A percentile compares a stretch with the other conserved stretches of the same genome.
Conservation (phyloP, 2,329 filamentous ascomycete species). For the Pseudocercospora pini-densiflorae region DNA sequence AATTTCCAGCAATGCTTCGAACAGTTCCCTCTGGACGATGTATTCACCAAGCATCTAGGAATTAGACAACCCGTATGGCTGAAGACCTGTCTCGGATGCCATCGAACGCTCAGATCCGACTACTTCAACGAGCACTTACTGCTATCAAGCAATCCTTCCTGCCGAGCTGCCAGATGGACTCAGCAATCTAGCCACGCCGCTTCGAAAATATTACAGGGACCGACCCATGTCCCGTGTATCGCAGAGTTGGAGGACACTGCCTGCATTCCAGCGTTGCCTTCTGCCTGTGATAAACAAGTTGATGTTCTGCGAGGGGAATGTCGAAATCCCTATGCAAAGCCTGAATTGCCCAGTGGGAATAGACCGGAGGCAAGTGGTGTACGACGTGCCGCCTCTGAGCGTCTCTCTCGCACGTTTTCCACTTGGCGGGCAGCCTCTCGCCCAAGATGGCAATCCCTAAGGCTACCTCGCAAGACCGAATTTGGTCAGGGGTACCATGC, state of each 20-base stretch:
- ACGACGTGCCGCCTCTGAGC: background rate
- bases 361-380: background rate
- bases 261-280: background rate
- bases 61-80: background rate
- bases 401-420: background rate
- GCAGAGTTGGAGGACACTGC: background rate
- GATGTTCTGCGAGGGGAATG: background rate
- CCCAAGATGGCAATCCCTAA: background rate
- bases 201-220: background rate
- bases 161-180: background rate
- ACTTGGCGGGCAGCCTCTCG: background rate
- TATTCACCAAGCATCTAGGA: background rate
- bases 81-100: slow-evolving; percentile 2
- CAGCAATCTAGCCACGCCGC: background rate
- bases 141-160: background rate
- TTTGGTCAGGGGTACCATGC: background rate
- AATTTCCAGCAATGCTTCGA: slow-evolving; percentile 19
- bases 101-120: background rate
- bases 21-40: slow-evolving; percentile 21
- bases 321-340: background rate
- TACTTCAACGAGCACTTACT: background rate
- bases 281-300: background rate
- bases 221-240: background rate
- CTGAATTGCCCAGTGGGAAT: background rate
- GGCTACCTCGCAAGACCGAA: background rate